Base-by-base conservation (phyloP, 2,329 filamentous ascomycete species). In the Waltergamsia citrina region DNA sequence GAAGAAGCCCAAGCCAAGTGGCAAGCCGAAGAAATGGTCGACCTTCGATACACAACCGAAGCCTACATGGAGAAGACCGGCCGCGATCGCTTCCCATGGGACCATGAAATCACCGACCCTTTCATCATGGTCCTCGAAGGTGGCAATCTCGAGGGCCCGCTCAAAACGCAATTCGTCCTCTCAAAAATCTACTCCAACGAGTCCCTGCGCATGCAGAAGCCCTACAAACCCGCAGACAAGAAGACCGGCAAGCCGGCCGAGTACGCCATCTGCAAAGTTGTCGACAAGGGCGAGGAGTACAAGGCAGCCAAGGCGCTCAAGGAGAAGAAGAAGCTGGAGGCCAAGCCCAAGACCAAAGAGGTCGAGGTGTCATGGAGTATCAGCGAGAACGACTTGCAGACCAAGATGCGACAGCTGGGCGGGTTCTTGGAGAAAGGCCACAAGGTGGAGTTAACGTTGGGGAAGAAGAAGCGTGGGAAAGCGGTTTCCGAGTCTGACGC, bases 301-400 rank as follows among this genome's bases (percentile, higher is more conserved):
- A 64, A 44, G 56, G 54, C 52, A 34, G 56, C 59, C 39, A 56
- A 64, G 43, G 52, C 56, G 32, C 43, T 54, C 27, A 65, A 65
- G 40, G 57, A 65, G 40, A 62, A 58, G 42, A 60, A 62, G 41
- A 56, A 59, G 45, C 63, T 51, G 43, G 62, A 63, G 29, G 59
- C 62, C 38, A 53, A 56, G 43, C 39, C 60, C 23, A 67, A 64
- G 43, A 51, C 57, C 12, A 95, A 95, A 62, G 80, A 81, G 51
- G 56, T 95, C n/a, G 88, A 95, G 60, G 47, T 96, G 46, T 90
- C 86, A 55, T 96, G 88, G 88, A 78, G 81, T 22, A 93, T 94
- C 48, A 38, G 38, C 16, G 34, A 46, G 34, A 33, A 46, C 18
- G 45, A 45, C 31, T 39, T 49, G 20, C 36, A 41, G 10, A 40